These are phyloP conservation scores for Teratosphaeria viscida DNA, from an alignment of 2,329 filamentous ascomycete species.

Conservation along the genomic window DNA sequence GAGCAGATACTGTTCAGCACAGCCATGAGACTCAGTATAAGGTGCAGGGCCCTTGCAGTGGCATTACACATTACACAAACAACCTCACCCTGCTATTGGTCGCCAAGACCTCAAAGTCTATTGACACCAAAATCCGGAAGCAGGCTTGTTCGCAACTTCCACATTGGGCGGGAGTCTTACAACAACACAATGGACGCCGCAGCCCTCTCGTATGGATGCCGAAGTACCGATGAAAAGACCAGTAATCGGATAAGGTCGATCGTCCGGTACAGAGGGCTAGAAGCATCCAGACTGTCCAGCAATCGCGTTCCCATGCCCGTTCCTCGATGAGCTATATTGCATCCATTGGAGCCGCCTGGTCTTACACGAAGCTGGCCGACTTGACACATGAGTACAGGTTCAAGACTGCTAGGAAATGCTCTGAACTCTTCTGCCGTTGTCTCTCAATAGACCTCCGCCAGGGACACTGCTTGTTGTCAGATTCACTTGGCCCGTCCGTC, in stretches of 20 bases:
- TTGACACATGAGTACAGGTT: not conserved
- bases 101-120: not conserved
- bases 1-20: too few species aligned
- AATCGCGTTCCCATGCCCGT: not conserved
- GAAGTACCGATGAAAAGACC: not conserved
- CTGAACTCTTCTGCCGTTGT: not conserved
- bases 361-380: not conserved
- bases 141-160: not conserved
- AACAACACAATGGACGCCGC: not conserved
- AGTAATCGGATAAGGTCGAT: not conserved
- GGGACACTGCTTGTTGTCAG: not conserved
- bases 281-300: not conserved
- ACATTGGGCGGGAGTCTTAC: not conserved
- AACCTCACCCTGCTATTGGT: not conserved
- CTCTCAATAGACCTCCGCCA: not conserved
- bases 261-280: not conserved
- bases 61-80: too few species aligned
- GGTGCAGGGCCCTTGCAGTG: not conserved
- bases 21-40: not conserved
- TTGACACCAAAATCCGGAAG: constrained; percentile 1
- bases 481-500: not conserved
- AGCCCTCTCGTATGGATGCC: not conserved
- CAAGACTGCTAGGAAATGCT: too few species aligned
- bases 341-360: not conserved
- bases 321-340: not conserved